Evolutionary conservation across 2,329 filamentous ascomycete species (phyloP), one percentile per base, ranked within the genome.

Genomic region (Incumbomyces delicatus): DNA sequence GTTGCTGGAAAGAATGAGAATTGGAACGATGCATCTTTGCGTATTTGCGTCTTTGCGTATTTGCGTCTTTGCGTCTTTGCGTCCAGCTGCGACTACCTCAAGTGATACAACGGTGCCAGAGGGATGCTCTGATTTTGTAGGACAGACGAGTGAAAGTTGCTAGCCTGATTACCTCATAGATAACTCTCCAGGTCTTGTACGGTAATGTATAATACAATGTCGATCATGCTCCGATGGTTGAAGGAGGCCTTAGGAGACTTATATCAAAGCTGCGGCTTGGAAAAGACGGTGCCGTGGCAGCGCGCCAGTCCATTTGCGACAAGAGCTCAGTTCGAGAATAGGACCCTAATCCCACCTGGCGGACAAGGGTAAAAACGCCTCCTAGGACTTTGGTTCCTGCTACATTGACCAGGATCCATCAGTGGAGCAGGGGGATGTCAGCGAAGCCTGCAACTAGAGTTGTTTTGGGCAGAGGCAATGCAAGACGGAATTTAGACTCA

Each of bases 11-110:
- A 36, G 55, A 49, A 45, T 57, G 55, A 38, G 48, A 54, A 31
- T 55, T 51, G 50, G 48, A 55, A 37, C 50, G 53, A 33, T 57
- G 54, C 55, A 55, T 55, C 17, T 13, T 27, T 14, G 27, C 16
- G 6, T 40, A 8, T n/a, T 40, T 7, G 6, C 13, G n/a, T 7
- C 8, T 18, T 20, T 18, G 13, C 8, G 7, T 22, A n/a, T 20
- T 12, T 10, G 13, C 7, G 37, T 4, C 16, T 10, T 4, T 13
- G 7, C 22, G 17, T 29, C 20, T 27, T 14, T 14, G 22, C 20
- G 27, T 41, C 6, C 18, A 17, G 18, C 3, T 10, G 17, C 20
- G 10, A n/a, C 22, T 27, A 27, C 5, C 22, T 27, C n/a, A 22
- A 22, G 17, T 13, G 20, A 12, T 36, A 44, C n/a, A 31, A 35